These are phyloP conservation scores for Solanum phureja DNA, from an alignment of 257 asterid species.

Conservation along the genomic window DNA sequence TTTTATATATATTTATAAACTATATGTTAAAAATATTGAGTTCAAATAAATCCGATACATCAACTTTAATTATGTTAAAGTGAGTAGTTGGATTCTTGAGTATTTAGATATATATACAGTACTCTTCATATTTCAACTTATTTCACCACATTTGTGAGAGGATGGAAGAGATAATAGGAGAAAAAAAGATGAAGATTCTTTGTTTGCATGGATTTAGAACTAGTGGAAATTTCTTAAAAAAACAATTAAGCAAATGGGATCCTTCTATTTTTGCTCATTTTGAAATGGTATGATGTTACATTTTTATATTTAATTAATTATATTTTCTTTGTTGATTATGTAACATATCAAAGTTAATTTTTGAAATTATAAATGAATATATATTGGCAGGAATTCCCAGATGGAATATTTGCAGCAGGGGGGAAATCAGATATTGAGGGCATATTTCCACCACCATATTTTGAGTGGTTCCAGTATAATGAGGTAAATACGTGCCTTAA, in stretches of 20 bases:
- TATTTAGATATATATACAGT: not conserved
- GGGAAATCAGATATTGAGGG: constrained; percentile 66
- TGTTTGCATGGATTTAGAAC: constrained; percentile 73
- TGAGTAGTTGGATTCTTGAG: not conserved
- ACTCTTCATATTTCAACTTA: not conserved
- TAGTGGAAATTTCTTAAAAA: constrained; percentile 49
- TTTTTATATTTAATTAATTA: not conserved
- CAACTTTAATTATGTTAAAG: not conserved
- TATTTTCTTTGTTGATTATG: not conserved
- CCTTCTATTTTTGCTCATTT: constrained; percentile 44
- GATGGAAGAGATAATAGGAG: not conserved
- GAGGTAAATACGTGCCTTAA: constrained; percentile 18
- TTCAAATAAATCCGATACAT: not conserved
- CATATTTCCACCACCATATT: constrained; percentile 58
- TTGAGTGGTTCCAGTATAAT: constrained; percentile 59
- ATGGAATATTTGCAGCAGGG: constrained; percentile 46
- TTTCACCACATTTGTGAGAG: not conserved
- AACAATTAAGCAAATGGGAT: constrained; percentile 65
- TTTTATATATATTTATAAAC: not conserved
- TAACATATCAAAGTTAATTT: not conserved
- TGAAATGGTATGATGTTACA: constrained; percentile 26
- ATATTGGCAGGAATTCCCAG: constrained; percentile 39
- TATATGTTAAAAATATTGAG: not conserved
- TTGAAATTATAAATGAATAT: not conserved
- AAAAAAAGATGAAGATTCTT: constrained; percentile 35